Conservation (phyloP, 768 basidiomycete genomes). For the Russula abietina region DNA sequence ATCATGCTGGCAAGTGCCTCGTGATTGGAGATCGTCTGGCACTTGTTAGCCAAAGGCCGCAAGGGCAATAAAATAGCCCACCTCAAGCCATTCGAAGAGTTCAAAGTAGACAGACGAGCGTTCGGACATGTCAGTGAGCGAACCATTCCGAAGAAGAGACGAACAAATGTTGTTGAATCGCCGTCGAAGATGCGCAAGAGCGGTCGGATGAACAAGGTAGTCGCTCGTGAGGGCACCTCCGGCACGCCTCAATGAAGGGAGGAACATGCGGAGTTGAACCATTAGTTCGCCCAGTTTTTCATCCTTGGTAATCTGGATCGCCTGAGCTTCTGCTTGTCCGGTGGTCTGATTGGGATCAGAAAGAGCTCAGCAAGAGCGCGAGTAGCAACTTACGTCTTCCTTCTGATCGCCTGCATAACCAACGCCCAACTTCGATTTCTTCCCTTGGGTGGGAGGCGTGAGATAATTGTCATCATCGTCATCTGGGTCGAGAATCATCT, state of each 20-base stretch:
- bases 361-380: conserved; percentile 1
- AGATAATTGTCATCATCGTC: conserved; percentile 52
- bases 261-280: conserved; percentile 66
- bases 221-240: conserved; percentile 81
- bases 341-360: conserved; percentile 46
- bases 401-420: conserved; percentile 81
- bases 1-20: conserved; percentile 93
- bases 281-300: conserved; percentile 65
- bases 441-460: conserved; percentile 40
- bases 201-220: conserved; percentile 87
- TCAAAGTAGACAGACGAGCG: conserved; percentile 81
- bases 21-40: conserved; percentile 84
- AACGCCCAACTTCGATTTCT: conserved; percentile 70
- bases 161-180: conserved; percentile 87
- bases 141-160: conserved; percentile 83
- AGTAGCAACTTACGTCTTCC: conserved; percentile 66
- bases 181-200: conserved; percentile 84
- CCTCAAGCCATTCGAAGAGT: conserved; percentile 89
- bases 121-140: conserved; percentile 90
- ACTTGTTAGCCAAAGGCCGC: background rate
- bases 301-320: conserved; percentile 69
- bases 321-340: conserved; percentile 73
- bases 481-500: conserved; percentile 35
- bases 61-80: conserved; percentile 29
- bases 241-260: conserved; percentile 72